Base-by-base conservation (phyloP, 805 yeast genomes). In the Clavispora santaluciae region DNA sequence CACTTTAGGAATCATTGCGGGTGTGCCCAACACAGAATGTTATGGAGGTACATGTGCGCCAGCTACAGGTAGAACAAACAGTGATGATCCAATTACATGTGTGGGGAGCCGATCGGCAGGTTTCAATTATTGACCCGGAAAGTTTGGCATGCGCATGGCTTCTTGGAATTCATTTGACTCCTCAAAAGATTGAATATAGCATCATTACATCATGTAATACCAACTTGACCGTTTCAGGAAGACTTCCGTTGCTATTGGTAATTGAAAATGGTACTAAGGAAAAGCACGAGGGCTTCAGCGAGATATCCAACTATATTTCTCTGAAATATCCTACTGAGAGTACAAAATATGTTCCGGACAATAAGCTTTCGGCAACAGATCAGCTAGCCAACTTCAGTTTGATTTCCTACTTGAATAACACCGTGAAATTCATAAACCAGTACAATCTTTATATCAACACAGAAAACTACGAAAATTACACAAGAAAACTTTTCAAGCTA, bases 141-240 rank as follows among this genome's bases (percentile, higher is more conserved):
- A 71, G 76, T 8, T 42, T 75, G 11, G 83, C 83, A 0, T 46
- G 66, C 4, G 54, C 63, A 0, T 72, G 77, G 73, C 60, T 72
- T 29, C 53, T 74, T 41, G 33, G 48, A 49, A 36, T 57, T 38
- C 49, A 62, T 42, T 22, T 46, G 35, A 25, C 34, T 22, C 36
- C 55, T 2, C 38, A 38, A 7, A 41, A 49, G 3, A 50, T 61
- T 9, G 40, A 36, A 9, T 53, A 44, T 30, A 48, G 60, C 26
- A 54, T 83, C 2, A 70, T 78, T 7, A 71, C 81, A 2, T 78
- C 86, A 2, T 75, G 78, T 40, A 81, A 83, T 54, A 72, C 80
- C 10, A 76, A 76, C 49, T 41, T 75, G 8, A 75, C 86, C 1
- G 67, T 65, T 9, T 64, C 66, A 9, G 73, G 72, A 2, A 63